Conservation (phyloP, 1,284 basidiomycete species). For the Lignosus rhinocerotis region DNA sequence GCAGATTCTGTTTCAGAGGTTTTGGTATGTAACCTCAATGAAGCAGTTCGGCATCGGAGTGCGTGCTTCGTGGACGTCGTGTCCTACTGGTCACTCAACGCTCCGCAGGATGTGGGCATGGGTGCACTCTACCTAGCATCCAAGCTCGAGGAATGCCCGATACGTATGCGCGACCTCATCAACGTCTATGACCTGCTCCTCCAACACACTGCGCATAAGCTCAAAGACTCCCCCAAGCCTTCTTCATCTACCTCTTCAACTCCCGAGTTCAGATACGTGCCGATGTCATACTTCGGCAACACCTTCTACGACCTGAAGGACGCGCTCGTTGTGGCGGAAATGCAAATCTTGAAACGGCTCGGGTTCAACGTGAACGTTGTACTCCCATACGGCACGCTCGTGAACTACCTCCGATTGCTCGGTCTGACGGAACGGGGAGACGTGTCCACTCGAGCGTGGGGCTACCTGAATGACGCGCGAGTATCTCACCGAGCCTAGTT, state of each 20-base stretch:
- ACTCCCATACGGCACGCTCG: constrained; percentile 90
- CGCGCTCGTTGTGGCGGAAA: constrained; percentile 90
- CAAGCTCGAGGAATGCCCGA: constrained; percentile 92
- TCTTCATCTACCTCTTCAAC: constrained; percentile 23
- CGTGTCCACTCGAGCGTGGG: constrained; percentile 82
- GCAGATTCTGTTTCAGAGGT: constrained; percentile 94
- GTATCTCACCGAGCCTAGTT: constrained; percentile 32
- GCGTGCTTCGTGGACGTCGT: constrained; percentile 32
- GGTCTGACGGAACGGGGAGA: constrained; percentile 73
- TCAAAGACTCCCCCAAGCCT: constrained; percentile 20
- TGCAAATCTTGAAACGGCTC: constrained; percentile 95
- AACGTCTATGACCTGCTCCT: constrained; percentile 91
- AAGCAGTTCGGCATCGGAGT: constrained; percentile 91
- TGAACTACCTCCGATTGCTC: constrained; percentile 93
- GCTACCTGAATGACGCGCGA: constrained; percentile 89
- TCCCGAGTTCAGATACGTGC: constrained; percentile 67
- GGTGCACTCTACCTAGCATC: constrained; percentile 93
- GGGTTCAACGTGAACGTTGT: constrained; percentile 90
- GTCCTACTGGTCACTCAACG: background rate
- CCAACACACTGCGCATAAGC: constrained; percentile 55
- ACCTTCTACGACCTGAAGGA: constrained; percentile 89
- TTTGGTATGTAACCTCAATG: constrained; percentile 96
- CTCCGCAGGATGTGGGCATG: constrained; percentile 82
- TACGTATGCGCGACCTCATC: constrained; percentile 91
- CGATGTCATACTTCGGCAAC: constrained; percentile 84